Percentiles rank a stretch among this genome's conserved stretches.
These are phyloP conservation scores for Mucor racemosus DNA, from an alignment of 371 early-diverging fungal genomes.

Conservation along the genomic window DNA sequence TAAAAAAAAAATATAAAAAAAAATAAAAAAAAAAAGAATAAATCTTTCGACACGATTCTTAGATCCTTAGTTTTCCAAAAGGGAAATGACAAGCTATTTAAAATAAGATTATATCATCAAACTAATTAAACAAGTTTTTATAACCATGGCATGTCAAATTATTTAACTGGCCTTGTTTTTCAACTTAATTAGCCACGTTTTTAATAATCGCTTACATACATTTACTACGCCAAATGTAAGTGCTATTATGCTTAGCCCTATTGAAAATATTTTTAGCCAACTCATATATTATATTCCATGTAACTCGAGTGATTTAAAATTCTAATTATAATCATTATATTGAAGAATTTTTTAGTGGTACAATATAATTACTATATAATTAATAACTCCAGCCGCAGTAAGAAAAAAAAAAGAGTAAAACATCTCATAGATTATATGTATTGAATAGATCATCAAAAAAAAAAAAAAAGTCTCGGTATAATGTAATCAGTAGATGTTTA, in stretches of 20 bases:
- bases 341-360: neutral
- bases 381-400: neutral
- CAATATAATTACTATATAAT: neutral
- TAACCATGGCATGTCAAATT: neutral
- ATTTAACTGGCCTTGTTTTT: neutral
- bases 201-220: neutral
- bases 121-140: neutral
- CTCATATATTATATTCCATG: neutral
- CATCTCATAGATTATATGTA: no score
- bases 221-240: neutral
- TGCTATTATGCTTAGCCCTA: neutral
- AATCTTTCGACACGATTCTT: neutral
- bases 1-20: no score
- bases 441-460: neutral
- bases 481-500: neutral
- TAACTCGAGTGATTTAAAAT: neutral
- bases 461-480: neutral
- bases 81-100: neutral
- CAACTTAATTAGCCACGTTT: neutral
- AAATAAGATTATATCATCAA: neutral
- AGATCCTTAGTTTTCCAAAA: neutral
- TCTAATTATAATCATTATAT: neutral
- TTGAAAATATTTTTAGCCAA: constrained; percentile 1
- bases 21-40: neutral
- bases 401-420: neutral